Percentiles rank a stretch among this genome's conserved stretches.
Evolutionary conservation across 495 filamentous ascomycete species (phyloP).

Genomic region (Penicillium cataractarum): DNA sequence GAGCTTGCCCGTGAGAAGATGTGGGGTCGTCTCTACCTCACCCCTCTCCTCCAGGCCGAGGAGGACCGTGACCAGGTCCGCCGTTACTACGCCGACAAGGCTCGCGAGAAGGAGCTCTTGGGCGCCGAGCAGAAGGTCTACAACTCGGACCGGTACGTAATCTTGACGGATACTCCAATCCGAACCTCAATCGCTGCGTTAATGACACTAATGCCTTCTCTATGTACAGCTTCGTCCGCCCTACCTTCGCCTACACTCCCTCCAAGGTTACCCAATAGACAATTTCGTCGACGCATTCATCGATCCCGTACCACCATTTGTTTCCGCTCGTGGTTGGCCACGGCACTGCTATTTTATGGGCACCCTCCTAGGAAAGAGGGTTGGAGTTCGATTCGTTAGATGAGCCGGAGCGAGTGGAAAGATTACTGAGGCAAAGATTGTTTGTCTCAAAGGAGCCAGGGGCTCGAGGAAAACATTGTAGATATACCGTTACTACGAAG

Average conservation of each 20-base stretch:
- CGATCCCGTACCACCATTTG: constrained; percentile 10
- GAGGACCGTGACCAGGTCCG: constrained; percentile 93
- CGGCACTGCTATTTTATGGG: constrained; percentile 17
- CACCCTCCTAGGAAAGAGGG: constrained; percentile 10
- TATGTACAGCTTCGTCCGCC: constrained; percentile 46
- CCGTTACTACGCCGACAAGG: constrained; percentile 80
- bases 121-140: constrained; percentile 81
- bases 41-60: constrained; percentile 91
- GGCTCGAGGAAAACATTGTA: constrained; percentile 37
- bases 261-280: constrained; percentile 44
- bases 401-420: constrained; percentile 12
- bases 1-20: constrained; percentile 96
- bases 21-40: constrained; percentile 92
- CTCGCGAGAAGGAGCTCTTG: constrained; percentile 84
- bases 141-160: constrained; percentile 78
- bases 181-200: not conserved
- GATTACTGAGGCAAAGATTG: constrained; percentile 8
- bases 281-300: constrained; percentile 1
- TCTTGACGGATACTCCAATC: not conserved
- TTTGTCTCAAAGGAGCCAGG: constrained; percentile 15
- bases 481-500: constrained; percentile 41
- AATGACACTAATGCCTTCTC: constrained; percentile 10
- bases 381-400: constrained; percentile 17
- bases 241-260: constrained; percentile 51
- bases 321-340: constrained; percentile 13